Conservation (phyloP, 352 stramenopile genomes). For the Phytophthora europaea region DNA sequence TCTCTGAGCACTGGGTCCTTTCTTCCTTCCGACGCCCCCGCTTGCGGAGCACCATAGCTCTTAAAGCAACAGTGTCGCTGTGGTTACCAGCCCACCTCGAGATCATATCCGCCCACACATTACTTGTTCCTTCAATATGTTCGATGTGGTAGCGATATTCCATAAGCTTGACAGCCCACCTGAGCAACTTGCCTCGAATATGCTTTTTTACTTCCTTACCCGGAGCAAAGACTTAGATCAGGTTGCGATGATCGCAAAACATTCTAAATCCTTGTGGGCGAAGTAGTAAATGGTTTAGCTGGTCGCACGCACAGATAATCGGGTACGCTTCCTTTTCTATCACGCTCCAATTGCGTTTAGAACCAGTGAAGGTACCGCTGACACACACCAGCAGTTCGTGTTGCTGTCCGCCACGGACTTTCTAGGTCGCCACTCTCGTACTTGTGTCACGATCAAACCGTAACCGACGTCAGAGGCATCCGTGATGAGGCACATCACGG, state of each 20-base stretch:
- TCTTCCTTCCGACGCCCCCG: slow-evolving; percentile 7
- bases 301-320: slow-evolving; percentile 7
- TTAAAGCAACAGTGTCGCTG: neutral
- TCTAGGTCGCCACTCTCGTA: neutral
- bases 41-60: neutral
- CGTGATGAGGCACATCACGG: slow-evolving; percentile 3
- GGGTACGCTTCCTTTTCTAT: slow-evolving; percentile 12
- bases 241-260: slow-evolving; percentile 5
- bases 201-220: slow-evolving; percentile 8
- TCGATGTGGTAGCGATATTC: slow-evolving; percentile 19
- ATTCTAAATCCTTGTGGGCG: neutral
- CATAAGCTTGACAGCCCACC: neutral
- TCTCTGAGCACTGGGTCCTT: neutral
- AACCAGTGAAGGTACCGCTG: slow-evolving; percentile 9
- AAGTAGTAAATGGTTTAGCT: slow-evolving; percentile 6
- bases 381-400: slow-evolving; percentile 3
- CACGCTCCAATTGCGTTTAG: neutral
- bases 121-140: slow-evolving; percentile 7
- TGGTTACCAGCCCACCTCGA: slow-evolving; percentile 17
- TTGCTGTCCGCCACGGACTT: neutral
- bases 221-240: slow-evolving; percentile 15
- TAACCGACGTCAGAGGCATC: slow-evolving; percentile 7
- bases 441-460: slow-evolving; percentile 6
- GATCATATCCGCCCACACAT: slow-evolving; percentile 24
- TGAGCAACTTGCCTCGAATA: slow-evolving; percentile 10